phyloP scores from a whole-genome alignment of 208 protist genomes.

The Crithidia expoeki region DNA sequence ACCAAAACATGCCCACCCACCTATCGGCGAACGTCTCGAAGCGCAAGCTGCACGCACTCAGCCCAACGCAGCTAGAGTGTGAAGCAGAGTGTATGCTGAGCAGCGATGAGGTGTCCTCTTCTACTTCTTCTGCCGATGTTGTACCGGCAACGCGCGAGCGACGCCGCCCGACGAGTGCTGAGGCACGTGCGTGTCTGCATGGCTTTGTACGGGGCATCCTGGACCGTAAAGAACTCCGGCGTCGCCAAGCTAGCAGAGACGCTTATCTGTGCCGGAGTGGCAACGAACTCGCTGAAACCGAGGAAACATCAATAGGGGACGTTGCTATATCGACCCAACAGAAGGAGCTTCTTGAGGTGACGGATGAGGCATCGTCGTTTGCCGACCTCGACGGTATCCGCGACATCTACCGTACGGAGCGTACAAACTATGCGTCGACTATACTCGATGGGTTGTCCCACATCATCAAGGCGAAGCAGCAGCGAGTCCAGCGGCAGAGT shows the following conservation, averaged over 20 bases:
- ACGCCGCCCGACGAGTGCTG: constrained; percentile 2
- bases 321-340: not conserved
- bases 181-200: constrained; percentile 15
- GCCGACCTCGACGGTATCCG: constrained; percentile 8
- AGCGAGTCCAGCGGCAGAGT: constrained; percentile 11
- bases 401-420: constrained; percentile 4
- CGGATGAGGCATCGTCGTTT: not conserved
- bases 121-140: not conserved
- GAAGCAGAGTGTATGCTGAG: not conserved
- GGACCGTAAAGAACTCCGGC: constrained; percentile 11
- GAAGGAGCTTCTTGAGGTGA: not conserved
- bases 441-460: constrained; percentile 8
- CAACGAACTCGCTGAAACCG: not conserved
- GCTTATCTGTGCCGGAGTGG: not conserved
- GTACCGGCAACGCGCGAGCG: not conserved
- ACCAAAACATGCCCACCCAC: not conserved
- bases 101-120: not conserved
- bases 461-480: constrained; percentile 29
- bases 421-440: not conserved
- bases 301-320: not conserved
- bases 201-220: constrained; percentile 10
- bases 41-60: not conserved
- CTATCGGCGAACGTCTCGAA: not conserved
- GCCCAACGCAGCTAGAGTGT: not conserved
- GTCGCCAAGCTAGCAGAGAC: constrained; percentile 15